Conservation (phyloP, 1,284 basidiomycete genomes). For the Ceratobasidium sp. region DNA sequence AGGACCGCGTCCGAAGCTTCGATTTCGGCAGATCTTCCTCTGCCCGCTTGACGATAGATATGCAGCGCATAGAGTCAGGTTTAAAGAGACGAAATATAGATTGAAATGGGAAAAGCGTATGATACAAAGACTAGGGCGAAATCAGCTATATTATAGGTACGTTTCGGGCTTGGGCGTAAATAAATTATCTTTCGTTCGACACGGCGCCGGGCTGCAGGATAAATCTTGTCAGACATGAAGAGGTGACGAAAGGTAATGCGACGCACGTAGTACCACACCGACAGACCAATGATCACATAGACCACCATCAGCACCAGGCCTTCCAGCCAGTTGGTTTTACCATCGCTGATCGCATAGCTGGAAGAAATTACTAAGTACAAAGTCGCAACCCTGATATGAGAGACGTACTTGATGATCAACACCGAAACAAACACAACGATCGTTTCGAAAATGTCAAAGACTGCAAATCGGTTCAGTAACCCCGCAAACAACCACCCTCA, state of each 20-base stretch:
- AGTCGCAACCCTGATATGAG: background rate
- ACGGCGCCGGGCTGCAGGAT: conserved; percentile 23
- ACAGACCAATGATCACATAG: conserved; percentile 44
- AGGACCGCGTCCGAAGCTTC: no score
- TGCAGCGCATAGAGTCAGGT: no score
- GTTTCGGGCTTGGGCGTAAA: no score
- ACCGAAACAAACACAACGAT: conserved; percentile 58
- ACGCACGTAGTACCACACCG: conserved; percentile 38
- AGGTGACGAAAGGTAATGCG: background rate
- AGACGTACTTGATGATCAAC: conserved; percentile 44
- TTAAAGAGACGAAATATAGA: no score
- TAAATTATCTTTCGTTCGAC: conserved; percentile 21
- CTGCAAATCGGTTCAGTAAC: conserved; percentile 32
- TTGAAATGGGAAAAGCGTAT: no score
- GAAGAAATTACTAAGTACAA: conserved; percentile 34
- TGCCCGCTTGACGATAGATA: no score
- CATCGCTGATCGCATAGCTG: conserved; percentile 39
- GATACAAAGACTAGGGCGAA: no score
- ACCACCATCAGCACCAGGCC: conserved; percentile 74
- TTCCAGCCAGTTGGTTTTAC: conserved; percentile 43
- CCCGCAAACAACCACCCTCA: background rate
- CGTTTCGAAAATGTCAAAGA: conserved; percentile 72
- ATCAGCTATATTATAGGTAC: no score
- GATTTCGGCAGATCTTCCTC: no score
- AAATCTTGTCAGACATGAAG: background rate